Evolutionary conservation across 352 stramenopile species (phyloP).

Genomic region (Plasmopara muralis): DNA sequence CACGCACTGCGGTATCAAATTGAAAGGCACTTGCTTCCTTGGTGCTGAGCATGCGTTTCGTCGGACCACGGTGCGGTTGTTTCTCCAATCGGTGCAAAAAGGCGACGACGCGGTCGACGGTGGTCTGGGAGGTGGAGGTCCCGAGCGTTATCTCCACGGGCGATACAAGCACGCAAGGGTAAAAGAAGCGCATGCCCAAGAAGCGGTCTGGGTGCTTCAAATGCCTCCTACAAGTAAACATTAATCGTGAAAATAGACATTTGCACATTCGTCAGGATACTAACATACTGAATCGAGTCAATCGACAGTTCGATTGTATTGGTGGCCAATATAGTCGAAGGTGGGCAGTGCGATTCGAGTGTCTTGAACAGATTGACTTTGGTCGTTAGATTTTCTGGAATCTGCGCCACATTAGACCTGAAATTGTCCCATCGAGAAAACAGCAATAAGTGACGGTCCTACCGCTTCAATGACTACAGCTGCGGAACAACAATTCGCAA

Average conservation of each 20-base stretch:
- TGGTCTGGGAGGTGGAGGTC: constrained; percentile 28
- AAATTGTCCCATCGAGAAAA: neutral
- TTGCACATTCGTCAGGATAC: neutral
- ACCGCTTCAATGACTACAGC: constrained; percentile 61
- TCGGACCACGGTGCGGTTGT: constrained; percentile 52
- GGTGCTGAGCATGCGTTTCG: constrained; percentile 45
- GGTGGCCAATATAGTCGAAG: constrained; percentile 51
- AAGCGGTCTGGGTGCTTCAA: constrained; percentile 42
- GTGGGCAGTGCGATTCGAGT: constrained; percentile 48
- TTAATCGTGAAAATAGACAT: constrained; percentile 1
- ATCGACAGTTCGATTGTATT: constrained; percentile 56
- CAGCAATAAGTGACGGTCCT: neutral
- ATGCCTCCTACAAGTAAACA: constrained; percentile 19
- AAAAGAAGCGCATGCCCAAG: constrained; percentile 68
- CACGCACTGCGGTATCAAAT: constrained; percentile 52
- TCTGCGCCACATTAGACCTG: constrained; percentile 19
- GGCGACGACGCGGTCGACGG: constrained; percentile 35
- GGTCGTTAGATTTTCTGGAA: constrained; percentile 49
- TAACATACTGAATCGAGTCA: constrained; percentile 53
- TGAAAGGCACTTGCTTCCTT: constrained; percentile 54
- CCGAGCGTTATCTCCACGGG: constrained; percentile 54
- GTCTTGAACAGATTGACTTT: constrained; percentile 56
- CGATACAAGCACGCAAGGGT: constrained; percentile 55
- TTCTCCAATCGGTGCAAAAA: constrained; percentile 55
- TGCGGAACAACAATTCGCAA: constrained; percentile 42